Base-by-base conservation (phyloP, 345 rosid species). In the Salix brachista region DNA sequence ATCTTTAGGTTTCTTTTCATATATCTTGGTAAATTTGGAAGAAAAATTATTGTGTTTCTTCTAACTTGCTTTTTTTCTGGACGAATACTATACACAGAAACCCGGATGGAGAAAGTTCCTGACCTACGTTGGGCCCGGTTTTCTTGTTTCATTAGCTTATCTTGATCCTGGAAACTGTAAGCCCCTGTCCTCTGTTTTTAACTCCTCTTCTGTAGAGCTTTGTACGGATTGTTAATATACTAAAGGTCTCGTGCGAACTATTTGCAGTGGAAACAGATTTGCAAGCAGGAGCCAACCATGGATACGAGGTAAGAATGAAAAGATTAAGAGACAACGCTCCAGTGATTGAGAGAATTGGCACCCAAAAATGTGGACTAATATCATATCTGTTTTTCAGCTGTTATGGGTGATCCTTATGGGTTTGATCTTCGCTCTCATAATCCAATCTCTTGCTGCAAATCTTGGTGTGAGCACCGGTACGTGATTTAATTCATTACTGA, bases 391-490 rank as follows among this genome's bases (percentile, higher is more conserved):
- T 52, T 19, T 19, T 52, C 58, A 82, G 84, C 70, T 82, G 11
- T 77, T 83, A 36, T 80, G 86, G 86, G 76, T 83, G 42, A 67
- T 77, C 23, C 67, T 80, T 9, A 34, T 80, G 5, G 83, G 81
- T 16, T 36, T 75, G 77, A 36, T 77, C 34, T 77, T 75, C 65
- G 83, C 86, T 13, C 83, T 83, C 39, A 74, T 80, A 11, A 83
- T 83, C 58, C 82, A 80, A 39, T 77, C 86, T 3, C 75, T 80
- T 0, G 86, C 86, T 21, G 84, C 86, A 10, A 83, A 83, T 56
- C 83, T 83, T 3, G 83, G 85, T 3, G 85, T 79, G 9, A 52
- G 56, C 65, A 79, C 82, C 58, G 58, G 58, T 19, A 52, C 23
- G 23, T 52, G 3, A 19, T 52, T 52, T 18, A 52, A 52, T 52